Percentiles rank a stretch among this genome's conserved stretches.
These are phyloP conservation scores for Rosa hybrid DNA, from an alignment of 331 rosid species.

Conservation along the genomic window DNA sequence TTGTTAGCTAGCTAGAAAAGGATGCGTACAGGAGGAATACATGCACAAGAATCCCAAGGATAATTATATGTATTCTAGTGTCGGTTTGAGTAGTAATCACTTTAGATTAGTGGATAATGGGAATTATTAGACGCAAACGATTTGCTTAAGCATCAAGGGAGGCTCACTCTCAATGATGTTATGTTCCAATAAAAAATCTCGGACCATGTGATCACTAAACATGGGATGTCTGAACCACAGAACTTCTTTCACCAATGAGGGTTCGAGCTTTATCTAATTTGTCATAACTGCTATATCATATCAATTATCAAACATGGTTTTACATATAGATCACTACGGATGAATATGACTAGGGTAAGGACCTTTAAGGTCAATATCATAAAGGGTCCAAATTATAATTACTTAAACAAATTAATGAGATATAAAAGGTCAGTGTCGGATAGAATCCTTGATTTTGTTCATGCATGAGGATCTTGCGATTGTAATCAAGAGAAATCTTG, in stretches of 20 bases:
- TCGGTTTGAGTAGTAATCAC: constrained; percentile 21
- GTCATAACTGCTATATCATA: background rate
- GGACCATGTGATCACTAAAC: constrained; percentile 35
- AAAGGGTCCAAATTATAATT: background rate
- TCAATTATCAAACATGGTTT: constrained; percentile 11
- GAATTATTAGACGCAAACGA: constrained; percentile 35
- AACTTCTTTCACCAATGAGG: constrained; percentile 21
- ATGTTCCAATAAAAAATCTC: constrained; percentile 26
- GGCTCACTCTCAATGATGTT: constrained; percentile 38
- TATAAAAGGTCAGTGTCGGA: constrained; percentile 21
- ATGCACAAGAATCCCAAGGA: constrained; percentile 24
- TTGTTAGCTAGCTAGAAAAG: background rate
- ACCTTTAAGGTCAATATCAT: constrained; percentile 26
- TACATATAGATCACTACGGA: constrained; percentile 10
- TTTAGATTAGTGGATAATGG: constrained; percentile 38
- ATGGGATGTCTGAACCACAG: constrained; percentile 31
- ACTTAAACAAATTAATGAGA: background rate
- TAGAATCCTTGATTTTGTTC: constrained; percentile 23
- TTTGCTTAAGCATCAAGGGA: constrained; percentile 54
- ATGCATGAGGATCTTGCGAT: constrained; percentile 30
- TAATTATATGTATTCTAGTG: constrained; percentile 27
- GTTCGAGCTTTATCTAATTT: constrained; percentile 12
- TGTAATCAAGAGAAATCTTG: constrained; percentile 29
- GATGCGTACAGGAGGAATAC: constrained; percentile 31
- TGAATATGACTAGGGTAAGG: constrained; percentile 1